A percentile compares a stretch with the other conserved stretches of the same genome.
These are phyloP conservation scores for Aureobasidium sp. DNA, from an alignment of 2,329 filamentous ascomycete genomes.

Conservation along the genomic window DNA sequence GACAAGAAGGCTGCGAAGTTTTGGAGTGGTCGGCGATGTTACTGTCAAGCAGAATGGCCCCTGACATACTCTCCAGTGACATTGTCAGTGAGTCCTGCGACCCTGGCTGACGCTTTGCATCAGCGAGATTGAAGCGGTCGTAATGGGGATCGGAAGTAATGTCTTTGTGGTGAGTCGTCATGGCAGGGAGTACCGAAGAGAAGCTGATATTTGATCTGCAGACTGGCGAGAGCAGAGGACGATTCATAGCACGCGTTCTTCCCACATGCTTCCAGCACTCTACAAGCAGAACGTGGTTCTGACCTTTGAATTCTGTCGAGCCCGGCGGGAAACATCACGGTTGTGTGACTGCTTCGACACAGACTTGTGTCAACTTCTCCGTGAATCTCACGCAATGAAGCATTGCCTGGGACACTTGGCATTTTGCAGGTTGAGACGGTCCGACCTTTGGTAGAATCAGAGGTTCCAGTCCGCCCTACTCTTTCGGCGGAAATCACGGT, in stretches of 20 bases:
- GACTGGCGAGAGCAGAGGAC: background rate
- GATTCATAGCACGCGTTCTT: background rate
- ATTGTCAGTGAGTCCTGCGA: constrained; percentile 1
- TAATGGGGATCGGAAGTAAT: background rate
- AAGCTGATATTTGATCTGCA: background rate
- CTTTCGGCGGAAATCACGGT: background rate
- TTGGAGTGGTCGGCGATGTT: constrained; percentile 12
- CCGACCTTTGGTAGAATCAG: background rate
- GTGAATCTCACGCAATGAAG: background rate
- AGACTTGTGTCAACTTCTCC: background rate
- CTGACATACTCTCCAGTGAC: constrained; percentile 5
- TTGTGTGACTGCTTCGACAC: background rate
- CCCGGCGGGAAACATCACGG: no score
- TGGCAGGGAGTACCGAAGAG: background rate
- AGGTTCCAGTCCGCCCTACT: background rate
- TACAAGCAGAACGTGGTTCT: background rate
- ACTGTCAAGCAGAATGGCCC: background rate
- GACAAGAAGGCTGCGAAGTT: constrained; percentile 48
- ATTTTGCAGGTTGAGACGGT: background rate
- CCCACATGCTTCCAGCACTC: no score
- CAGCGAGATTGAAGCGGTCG: background rate
- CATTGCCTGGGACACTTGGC: background rate
- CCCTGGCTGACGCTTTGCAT: background rate
- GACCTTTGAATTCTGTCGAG: background rate
- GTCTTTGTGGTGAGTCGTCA: background rate